Evolutionary conservation across 306 rosid species (phyloP), one percentile per base, ranked within the genome.

Genomic region (Vicia sativa): DNA sequence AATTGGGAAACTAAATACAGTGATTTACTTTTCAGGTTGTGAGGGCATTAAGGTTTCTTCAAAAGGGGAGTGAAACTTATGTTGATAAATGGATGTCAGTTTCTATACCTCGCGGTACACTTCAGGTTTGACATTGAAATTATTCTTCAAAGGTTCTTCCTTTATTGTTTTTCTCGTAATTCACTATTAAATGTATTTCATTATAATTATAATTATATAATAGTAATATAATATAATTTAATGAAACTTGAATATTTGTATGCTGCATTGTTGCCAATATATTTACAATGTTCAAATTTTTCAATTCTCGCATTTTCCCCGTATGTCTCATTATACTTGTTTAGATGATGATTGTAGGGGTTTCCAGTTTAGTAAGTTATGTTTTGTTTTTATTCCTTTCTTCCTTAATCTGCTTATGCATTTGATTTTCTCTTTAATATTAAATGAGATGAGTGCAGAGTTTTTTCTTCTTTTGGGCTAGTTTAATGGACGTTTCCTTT

Each of bases 91-190:
- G 98, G 97, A 77, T 79, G 75, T 84, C 91, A 14, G 86, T 90
- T 76, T 82, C 85, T 49, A 90, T 93, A 75, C 96, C 96, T 72
- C 96, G 98, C 75, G 98, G 98, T 77, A 90, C 96, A 14, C 96
- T 93, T 78, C 98, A 93, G 98, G 98, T 93, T 85, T 83, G 93
- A 84, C 77, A 70, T 79, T 70, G 29, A 60, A 63, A 60, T 74
- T 65, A 31, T 79, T 69, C 78, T 72, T 73, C 16, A 1, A 65
- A 71, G 10, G 42, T 31, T 64, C 26, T 54, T 14, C 28, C 64
- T 49, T 49, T 38, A 52, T 7, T 52, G 19, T 50, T 66, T 54
- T 26, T 53, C 61, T 56, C 55, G 21, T 34, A 52, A 10, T 65
- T 65, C 53, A 21, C 7, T 54, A 39, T 74, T 53, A 6, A 14